These are phyloP conservation scores for Malassezia obtusa DNA, from an alignment of 1,284 basidiomycete genomes.

Conservation along the genomic window DNA sequence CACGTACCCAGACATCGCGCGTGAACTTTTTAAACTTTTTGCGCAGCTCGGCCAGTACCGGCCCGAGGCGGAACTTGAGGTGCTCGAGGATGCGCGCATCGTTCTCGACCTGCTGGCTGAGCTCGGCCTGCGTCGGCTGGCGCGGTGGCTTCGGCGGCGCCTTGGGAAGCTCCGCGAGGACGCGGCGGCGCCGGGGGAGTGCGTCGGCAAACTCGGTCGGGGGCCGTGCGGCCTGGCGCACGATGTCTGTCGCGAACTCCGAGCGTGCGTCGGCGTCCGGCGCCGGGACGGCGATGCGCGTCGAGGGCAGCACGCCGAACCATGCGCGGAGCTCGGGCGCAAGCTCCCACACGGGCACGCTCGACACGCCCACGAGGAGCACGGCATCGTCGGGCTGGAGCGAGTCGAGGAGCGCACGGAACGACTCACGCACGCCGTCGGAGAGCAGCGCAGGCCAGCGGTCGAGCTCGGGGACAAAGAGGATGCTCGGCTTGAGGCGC, in stretches of 20 bases:
- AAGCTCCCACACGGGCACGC: conserved; percentile 62
- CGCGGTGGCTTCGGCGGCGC: conserved; percentile 82
- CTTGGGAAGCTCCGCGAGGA: conserved; percentile 74
- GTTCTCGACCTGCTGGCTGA: conserved; percentile 70
- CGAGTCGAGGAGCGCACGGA: conserved; percentile 80
- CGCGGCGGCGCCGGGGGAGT: conserved; percentile 67
- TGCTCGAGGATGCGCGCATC: conserved; percentile 71
- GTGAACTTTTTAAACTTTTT: conserved; percentile 87
- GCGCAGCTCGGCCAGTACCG: conserved; percentile 77
- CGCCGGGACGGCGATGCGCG: conserved; percentile 58
- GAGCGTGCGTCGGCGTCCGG: conserved; percentile 55
- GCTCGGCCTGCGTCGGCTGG: conserved; percentile 69
- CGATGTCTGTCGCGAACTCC: conserved; percentile 62
- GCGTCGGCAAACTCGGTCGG: conserved; percentile 88
- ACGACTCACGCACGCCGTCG: conserved; percentile 72
- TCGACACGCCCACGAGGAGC: conserved; percentile 76
- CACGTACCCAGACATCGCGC: conserved; percentile 57
- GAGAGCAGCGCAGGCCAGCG: conserved; percentile 78
- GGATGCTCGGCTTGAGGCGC: conserved; percentile 86
- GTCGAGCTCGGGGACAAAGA: conserved; percentile 81
- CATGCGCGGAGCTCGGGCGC: conserved; percentile 76
- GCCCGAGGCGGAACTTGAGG: conserved; percentile 74
- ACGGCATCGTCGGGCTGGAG: conserved; percentile 83
- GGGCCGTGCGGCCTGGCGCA: conserved; percentile 50
- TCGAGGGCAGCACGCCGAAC: conserved; percentile 74